Evolutionary conservation across 768 basidiomycete species (phyloP).

Genomic region (Daedaleopsis sinensis): DNA sequence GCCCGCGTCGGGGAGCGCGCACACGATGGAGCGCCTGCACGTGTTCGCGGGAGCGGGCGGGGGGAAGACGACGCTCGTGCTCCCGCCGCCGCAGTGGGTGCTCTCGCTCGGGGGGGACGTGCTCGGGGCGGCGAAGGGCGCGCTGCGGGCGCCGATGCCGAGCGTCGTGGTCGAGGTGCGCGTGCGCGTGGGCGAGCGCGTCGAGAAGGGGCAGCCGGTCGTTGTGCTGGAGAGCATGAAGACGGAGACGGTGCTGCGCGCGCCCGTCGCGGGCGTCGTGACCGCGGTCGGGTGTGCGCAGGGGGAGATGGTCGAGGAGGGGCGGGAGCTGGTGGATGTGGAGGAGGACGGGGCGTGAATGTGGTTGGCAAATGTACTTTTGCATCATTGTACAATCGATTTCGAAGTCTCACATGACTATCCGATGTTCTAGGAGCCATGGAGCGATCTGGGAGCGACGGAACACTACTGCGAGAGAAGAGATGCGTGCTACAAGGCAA

Average conservation of each 20-base stretch:
- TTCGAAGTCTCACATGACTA: no score
- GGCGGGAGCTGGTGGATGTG: slow-evolving; percentile 67
- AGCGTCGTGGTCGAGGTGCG: slow-evolving; percentile 88
- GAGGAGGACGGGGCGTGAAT: slow-evolving; percentile 9
- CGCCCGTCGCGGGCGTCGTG: slow-evolving; percentile 69
- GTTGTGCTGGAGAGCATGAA: slow-evolving; percentile 97
- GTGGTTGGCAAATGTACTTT: no score
- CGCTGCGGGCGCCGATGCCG: slow-evolving; percentile 88
- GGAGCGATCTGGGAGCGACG: no score
- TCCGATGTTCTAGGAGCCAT: no score
- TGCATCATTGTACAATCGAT: no score
- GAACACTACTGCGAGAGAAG: no score
- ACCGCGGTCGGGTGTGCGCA: slow-evolving; percentile 73
- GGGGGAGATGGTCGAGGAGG: slow-evolving; percentile 93
- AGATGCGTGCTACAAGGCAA: no score
- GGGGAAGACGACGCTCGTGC: slow-evolving; percentile 63
- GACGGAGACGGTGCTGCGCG: slow-evolving; percentile 88
- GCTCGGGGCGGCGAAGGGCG: slow-evolving; percentile 57
- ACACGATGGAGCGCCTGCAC: slow-evolving; percentile 75
- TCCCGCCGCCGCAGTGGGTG: slow-evolving; percentile 75
- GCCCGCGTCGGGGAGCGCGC: slow-evolving; percentile 56
- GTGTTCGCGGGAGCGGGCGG: slow-evolving; percentile 48
- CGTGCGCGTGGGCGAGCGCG: slow-evolving; percentile 74
- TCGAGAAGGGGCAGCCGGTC: slow-evolving; percentile 80
- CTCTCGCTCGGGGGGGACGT: slow-evolving; percentile 65